Evolutionary conservation across 495 filamentous ascomycete species (phyloP).

Genomic region (Niebla homalea): DNA sequence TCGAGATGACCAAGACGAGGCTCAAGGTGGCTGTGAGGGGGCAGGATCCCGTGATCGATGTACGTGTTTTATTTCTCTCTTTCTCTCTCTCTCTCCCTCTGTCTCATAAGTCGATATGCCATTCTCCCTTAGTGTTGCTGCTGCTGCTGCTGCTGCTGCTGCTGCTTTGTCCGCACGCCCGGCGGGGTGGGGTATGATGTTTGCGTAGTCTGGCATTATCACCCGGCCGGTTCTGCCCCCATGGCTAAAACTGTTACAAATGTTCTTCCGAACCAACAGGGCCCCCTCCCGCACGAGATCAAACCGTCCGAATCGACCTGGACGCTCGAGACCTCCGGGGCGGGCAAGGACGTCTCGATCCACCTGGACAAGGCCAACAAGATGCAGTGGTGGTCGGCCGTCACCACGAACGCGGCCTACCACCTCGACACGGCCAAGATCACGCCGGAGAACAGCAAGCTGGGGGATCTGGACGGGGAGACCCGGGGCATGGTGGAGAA

Average conservation of each 20-base stretch:
- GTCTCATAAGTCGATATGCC: background rate
- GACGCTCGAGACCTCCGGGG: constrained; percentile 65
- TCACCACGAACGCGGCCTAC: constrained; percentile 62
- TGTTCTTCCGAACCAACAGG: constrained; percentile 42
- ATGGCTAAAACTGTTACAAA: background rate
- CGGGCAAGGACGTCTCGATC: constrained; percentile 64
- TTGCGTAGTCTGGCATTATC: background rate
- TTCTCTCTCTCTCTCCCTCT: background rate
- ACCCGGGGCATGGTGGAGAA: constrained; percentile 99
- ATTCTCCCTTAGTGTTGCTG: no score
- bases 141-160: no score
- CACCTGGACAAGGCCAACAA: constrained; percentile 96
- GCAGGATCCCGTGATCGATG: constrained; percentile 72
- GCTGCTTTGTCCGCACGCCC: no score
- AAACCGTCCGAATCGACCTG: constrained; percentile 79
- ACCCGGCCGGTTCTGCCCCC: background rate
- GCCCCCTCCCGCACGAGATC: constrained; percentile 70
- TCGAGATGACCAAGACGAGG: constrained; percentile 67
- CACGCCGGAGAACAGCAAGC: constrained; percentile 76
- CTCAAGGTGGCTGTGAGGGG: constrained; percentile 80
- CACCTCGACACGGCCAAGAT: constrained; percentile 93
- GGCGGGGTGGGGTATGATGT: background rate
- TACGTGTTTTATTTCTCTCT: constrained; percentile 24
- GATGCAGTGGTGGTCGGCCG: constrained; percentile 95
- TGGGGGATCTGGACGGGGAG: constrained; percentile 88